phyloP scores from a whole-genome alignment of 495 filamentous ascomycete genomes.

The Daldinia concentrica region DNA sequence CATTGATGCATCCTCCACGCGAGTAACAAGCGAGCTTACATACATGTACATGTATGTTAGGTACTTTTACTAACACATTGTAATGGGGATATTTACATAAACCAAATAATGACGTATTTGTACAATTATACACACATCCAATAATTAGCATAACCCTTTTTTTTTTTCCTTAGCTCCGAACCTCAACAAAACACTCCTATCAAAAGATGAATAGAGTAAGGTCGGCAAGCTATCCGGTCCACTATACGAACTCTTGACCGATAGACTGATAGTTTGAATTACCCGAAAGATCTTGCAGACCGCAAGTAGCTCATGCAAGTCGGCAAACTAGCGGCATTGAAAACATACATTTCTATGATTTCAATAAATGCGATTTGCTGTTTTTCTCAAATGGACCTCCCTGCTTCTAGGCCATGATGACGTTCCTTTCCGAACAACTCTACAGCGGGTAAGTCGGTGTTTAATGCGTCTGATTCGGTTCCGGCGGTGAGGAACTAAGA shows the following conservation, averaged over 20 bases:
- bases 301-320: slow-evolving; percentile 18
- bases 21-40: slow-evolving; percentile 12
- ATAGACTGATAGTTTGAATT: not conserved
- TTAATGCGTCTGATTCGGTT: not conserved
- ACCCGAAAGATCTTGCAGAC: slow-evolving; percentile 8
- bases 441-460: not conserved
- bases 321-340: slow-evolving; percentile 33
- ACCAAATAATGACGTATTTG: slow-evolving; percentile 1
- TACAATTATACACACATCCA: not conserved
- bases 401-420: not conserved
- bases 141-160: not conserved
- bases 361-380: not conserved
- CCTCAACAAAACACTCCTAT: not conserved
- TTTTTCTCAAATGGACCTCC: not conserved
- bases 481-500: slow-evolving; percentile 31
- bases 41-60: not conserved
- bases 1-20: slow-evolving; percentile 25
- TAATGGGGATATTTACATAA: not conserved
- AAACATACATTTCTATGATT: slow-evolving; percentile 21
- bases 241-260: not conserved
- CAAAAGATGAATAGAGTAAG: not conserved
- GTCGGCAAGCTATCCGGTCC: not conserved
- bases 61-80: not conserved
- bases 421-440: not conserved
- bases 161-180: not conserved